phyloP scores from a whole-genome alignment of 371 early-diverging fungal species.

The Basidiobolus meristosporus region DNA sequence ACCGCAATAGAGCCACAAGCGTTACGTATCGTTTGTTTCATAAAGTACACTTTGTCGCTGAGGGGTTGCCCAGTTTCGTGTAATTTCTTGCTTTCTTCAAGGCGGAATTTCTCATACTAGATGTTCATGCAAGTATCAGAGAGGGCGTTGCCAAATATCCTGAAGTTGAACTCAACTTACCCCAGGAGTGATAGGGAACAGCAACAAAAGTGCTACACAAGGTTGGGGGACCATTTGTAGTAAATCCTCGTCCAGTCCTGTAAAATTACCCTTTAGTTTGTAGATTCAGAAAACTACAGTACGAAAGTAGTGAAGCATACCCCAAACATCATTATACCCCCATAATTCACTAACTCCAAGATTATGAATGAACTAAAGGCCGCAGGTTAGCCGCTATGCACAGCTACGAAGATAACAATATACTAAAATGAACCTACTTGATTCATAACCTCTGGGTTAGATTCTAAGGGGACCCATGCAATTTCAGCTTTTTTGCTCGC shows the following conservation, averaged over 20 bases:
- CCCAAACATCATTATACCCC: conserved; percentile 6
- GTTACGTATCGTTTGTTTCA: conserved; percentile 76
- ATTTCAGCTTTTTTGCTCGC: neutral
- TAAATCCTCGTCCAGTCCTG: conserved; percentile 66
- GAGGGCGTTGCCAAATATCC: neutral
- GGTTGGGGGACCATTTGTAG: conserved; percentile 63
- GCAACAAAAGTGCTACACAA: conserved; percentile 56
- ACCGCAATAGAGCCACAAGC: conserved; percentile 83
- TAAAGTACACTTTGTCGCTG: conserved; percentile 44
- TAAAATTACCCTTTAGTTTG: neutral
- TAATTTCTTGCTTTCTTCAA: conserved; percentile 26
- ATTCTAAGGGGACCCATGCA: conserved; percentile 6
- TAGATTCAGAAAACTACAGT: neutral
- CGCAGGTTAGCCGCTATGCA: neutral
- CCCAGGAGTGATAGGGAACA: conserved; percentile 37
- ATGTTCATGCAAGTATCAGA: neutral
- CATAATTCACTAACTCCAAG: conserved; percentile 1
- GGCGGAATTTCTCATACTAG: conserved; percentile 28
- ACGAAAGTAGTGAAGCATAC: neutral
- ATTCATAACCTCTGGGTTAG: conserved; percentile 5
- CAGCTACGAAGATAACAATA: neutral
- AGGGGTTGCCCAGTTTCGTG: conserved; percentile 23
- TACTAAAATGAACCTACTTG: neutral
- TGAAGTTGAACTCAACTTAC: neutral
- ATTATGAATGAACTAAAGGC: conserved; percentile 5